These are phyloP conservation scores for Globisporangium carolinianum DNA, from an alignment of 352 stramenopile species.

Conservation along the genomic window DNA sequence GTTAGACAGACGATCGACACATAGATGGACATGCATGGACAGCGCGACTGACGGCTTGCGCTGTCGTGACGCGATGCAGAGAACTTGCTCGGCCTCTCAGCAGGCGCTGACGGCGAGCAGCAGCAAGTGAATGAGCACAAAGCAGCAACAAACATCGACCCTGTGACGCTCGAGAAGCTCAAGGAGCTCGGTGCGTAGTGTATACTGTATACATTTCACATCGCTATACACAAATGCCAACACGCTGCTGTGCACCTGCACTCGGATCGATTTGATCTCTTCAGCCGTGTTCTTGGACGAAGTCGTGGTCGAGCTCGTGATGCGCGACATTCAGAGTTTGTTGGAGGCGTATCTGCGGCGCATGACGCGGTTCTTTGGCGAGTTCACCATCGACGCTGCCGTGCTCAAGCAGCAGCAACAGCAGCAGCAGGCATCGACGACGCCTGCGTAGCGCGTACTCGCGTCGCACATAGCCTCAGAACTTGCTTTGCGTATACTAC, in stretches of 20 bases:
- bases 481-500: too few species aligned
- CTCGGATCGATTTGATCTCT: not conserved
- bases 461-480: too few species aligned
- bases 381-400: conserved; percentile 49
- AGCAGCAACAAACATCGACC: conserved; percentile 16
- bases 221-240: too few species aligned
- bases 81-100: conserved; percentile 43
- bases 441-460: conserved; percentile 9
- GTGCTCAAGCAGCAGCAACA: conserved; percentile 14
- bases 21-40: not conserved
- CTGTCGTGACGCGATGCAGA: conserved; percentile 17
- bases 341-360: conserved; percentile 57
- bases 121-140: conserved; percentile 45
- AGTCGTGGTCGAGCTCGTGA: conserved; percentile 69
- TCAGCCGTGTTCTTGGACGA: conserved; percentile 71
- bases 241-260: not conserved
- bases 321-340: conserved; percentile 65
- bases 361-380: conserved; percentile 48
- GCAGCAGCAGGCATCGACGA: conserved; percentile 23
- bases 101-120: conserved; percentile 44
- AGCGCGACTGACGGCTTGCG: too few species aligned
- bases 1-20: not conserved
- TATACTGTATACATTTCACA: not conserved
- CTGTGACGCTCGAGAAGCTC: conserved; percentile 29
- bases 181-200: conserved; percentile 41